Base-by-base conservation (phyloP, 2,329 filamentous ascomycete genomes). In the Aspergillus calidoustus region DNA sequence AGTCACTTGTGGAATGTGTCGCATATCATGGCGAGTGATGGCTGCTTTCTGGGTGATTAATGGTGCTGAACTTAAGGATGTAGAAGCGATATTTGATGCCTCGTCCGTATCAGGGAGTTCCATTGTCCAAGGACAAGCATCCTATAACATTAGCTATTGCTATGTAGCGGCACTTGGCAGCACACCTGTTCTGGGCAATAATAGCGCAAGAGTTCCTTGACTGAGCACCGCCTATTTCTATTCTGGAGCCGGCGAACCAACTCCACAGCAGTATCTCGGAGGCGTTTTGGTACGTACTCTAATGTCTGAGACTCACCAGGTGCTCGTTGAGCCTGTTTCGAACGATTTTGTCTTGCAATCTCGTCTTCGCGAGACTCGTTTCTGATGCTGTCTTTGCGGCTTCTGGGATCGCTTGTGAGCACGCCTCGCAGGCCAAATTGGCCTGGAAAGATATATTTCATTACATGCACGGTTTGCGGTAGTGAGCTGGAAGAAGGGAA, bases 371-470 rank as follows among this genome's bases (percentile, higher is more conserved):
- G 88, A 11, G 92, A 93, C 72, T 97, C 96, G 74, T 97, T 93
- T 71, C 92, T 91, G 71, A 94, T 85, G 68, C 94, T 90, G 0
- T 86, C 81, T 0, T 91, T 86, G 53, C 79, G 84, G 23, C 72
- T 74, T 72, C 95, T 85, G 17, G 90, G 83, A 3, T 81, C 78
- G 5, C 88, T 91, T 0, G 88, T 92, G 73, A 98, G 97, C n/a
- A 90, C 92, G 76, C 98, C 99, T 72, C 96, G 92, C 3, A 99
- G 80, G 15, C 87, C 87, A 71, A 97, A 98, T 71, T 98, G 93
- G 11, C 89, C 85, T 34, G 95, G 95, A 69, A 99, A 99, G 1
- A 99, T 88, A 76, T 98, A 94, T 82, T 94, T 95, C 85, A 97
- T 87, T 22, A 96, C 78, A 68, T 90, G 91, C 11, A 87, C 72